Base-by-base conservation (phyloP, 163 green algal genomes). In the Botryococcus braunii region DNA sequence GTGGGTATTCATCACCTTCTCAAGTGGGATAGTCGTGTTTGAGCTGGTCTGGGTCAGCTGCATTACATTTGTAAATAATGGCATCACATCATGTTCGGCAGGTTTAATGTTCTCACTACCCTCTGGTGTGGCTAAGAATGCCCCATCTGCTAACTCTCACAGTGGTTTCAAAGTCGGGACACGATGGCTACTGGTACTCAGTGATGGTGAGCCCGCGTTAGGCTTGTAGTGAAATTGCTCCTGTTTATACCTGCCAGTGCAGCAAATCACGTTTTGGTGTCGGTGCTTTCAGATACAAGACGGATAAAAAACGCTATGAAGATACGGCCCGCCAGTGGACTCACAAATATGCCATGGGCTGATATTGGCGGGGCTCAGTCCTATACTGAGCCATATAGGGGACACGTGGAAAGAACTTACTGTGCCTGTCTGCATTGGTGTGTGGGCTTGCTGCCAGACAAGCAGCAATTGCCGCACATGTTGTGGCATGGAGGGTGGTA, bases 291-390 rank as follows among this genome's bases (percentile, higher is more conserved):
- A 76, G 70, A 58, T 88, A 88, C 74, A 88, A 88, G 74, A 82
- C 79, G 29, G 79, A 86, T 69, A 74, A 73, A 39, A 77, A 80
- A 31, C 73, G 79, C 40, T 88, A 88, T 65, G 82, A 88, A 41
- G 79, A 88, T 32, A 86, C 79, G 35, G 79, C 82, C 2, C 71
- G 82, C 8, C 79, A 87, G 66, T 88, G 82, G 82, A 86, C 77
- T 7, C 62, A 79, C 57, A 88, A 88, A 60, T 60, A 60, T 21
- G 50, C 50, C 50, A 60, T 60, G 50, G 50, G 50, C 9, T 60
- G 35, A 31, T n/a, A n/a, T n/a, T n/a, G n/a, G n/a, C n/a, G n/a
- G n/a, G n/a, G n/a, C n/a, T n/a, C n/a, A n/a, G n/a, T n/a, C n/a
- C n/a, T n/a, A n/a, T n/a, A n/a, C n/a, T n/a, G n/a, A n/a, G n/a